These are phyloP conservation scores for Cicer pinnatifidum DNA, from an alignment of 306 rosid genomes.

Conservation along the genomic window DNA sequence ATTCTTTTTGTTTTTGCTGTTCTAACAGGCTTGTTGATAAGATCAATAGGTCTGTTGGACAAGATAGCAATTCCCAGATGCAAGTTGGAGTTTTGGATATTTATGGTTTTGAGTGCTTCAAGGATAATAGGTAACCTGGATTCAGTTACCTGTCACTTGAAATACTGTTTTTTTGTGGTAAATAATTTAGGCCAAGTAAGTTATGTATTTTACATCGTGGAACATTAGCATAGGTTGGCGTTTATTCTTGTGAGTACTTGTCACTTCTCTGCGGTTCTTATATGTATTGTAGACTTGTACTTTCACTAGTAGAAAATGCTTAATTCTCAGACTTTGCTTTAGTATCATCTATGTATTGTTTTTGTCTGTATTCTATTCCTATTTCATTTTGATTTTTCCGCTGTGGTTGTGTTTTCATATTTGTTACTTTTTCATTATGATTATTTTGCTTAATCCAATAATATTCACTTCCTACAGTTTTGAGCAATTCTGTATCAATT, in stretches of 20 bases:
- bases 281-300: conserved; percentile 7
- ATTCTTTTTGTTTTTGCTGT: conserved; percentile 34
- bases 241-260: conserved; percentile 15
- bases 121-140: conserved; percentile 79
- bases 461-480: conserved; percentile 62
- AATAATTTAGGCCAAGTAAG: conserved; percentile 11
- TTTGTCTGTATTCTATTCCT: conserved; percentile 17
- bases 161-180: neutral
- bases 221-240: conserved; percentile 25
- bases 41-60: conserved; percentile 91
- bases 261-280: conserved; percentile 7
- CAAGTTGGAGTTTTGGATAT: conserved; percentile 97
- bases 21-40: conserved; percentile 93
- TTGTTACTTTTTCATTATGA: conserved; percentile 16
- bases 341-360: conserved; percentile 17
- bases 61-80: conserved; percentile 72
- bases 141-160: conserved; percentile 40
- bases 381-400: conserved; percentile 17
- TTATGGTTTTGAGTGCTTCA: conserved; percentile 97
- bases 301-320: conserved; percentile 21
- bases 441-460: conserved; percentile 35
- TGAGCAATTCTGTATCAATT: conserved; percentile 98
- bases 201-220: conserved; percentile 15
- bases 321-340: conserved; percentile 19
- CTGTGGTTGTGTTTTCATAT: conserved; percentile 26